These are phyloP conservation scores for Effrenium voratum DNA, from an alignment of 73 alveolate genomes.

Conservation along the genomic window DNA sequence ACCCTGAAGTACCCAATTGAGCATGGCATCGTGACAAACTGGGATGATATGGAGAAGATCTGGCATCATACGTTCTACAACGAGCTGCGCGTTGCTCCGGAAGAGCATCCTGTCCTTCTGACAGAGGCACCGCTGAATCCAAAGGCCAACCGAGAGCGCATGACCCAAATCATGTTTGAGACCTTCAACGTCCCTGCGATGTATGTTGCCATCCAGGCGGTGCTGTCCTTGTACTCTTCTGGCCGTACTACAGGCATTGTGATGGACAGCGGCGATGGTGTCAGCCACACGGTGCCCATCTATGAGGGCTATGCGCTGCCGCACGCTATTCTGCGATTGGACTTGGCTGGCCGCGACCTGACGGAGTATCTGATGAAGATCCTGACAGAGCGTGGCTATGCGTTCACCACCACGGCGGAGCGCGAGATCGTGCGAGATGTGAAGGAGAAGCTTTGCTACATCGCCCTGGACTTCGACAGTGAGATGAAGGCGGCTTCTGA, in stretches of 20 bases:
- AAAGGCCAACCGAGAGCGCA: constrained; percentile 96
- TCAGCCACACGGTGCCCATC: constrained; percentile 99
- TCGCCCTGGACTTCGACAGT: constrained; percentile 96
- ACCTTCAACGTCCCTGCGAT: constrained; percentile 97
- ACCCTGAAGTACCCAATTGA: constrained; percentile 98
- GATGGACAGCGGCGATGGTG: constrained; percentile 99
- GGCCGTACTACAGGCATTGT: constrained; percentile 99
- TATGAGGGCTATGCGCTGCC: constrained; percentile 99
- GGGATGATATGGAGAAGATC: constrained; percentile 95
- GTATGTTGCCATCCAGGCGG: constrained; percentile 98
- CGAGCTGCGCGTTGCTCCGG: constrained; percentile 95
- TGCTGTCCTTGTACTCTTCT: constrained; percentile 97
- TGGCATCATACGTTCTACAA: constrained; percentile 97
- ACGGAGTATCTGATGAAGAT: constrained; percentile 97
- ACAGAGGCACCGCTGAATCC: constrained; percentile 98
- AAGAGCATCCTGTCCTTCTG: constrained; percentile 97
- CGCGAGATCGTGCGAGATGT: constrained; percentile 95
- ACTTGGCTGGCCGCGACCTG: constrained; percentile 98
- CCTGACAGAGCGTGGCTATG: constrained; percentile 96
- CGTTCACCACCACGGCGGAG: constrained; percentile 95
- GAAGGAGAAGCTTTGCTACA: constrained; percentile 97
- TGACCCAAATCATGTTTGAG: constrained; percentile 98
- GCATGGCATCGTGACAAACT: constrained; percentile 97
- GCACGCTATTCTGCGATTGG: constrained; percentile 97
- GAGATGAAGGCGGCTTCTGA: constrained; percentile 96